These are phyloP conservation scores for Pelargonium cotyledonis DNA, from an alignment of 441 rosid genomes.

Conservation along the genomic window DNA sequence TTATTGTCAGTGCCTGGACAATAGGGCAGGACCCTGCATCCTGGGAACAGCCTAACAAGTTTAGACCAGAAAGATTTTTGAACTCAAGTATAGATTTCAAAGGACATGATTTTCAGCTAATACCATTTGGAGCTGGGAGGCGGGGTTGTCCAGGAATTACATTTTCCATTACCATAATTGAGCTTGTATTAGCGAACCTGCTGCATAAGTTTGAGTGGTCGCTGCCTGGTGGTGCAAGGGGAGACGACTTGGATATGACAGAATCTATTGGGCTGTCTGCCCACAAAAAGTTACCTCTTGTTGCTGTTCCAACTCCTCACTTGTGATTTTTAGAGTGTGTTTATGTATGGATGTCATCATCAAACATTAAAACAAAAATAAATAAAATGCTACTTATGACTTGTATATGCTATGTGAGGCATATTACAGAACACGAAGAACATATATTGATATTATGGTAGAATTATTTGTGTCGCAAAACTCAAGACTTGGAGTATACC, in stretches of 20 bases:
- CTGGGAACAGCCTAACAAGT: conserved; percentile 15
- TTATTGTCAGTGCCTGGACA: conserved; percentile 7
- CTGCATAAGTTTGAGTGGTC: conserved; percentile 25
- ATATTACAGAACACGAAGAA: too few species aligned
- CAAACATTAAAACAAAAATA: too few species aligned
- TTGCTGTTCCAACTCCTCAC: conserved; percentile 17
- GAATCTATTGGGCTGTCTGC: conserved; percentile 12
- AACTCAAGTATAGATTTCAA: conserved; percentile 9
- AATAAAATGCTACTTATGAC: too few species aligned
- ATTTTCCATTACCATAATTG: conserved; percentile 16
- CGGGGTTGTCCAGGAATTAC: conserved; percentile 22
- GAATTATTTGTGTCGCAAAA: too few species aligned
- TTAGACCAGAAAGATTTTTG: conserved; percentile 16
- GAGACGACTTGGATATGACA: conserved; percentile 12
- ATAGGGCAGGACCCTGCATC: conserved; percentile 10
- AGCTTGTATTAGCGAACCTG: conserved; percentile 23
- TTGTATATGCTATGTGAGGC: too few species aligned
- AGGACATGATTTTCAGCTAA: conserved; percentile 13
- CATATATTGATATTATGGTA: too few species aligned
- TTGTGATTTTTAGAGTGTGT: too few species aligned
- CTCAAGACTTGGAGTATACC: too few species aligned
- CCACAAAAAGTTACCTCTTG: conserved; percentile 18
- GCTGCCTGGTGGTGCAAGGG: conserved; percentile 13
- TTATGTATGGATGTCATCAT: too few species aligned
- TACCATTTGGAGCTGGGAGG: conserved; percentile 18